Base-by-base conservation (phyloP, 2,329 filamentous ascomycete genomes). In the Scopulariopsis brevicaulis region DNA sequence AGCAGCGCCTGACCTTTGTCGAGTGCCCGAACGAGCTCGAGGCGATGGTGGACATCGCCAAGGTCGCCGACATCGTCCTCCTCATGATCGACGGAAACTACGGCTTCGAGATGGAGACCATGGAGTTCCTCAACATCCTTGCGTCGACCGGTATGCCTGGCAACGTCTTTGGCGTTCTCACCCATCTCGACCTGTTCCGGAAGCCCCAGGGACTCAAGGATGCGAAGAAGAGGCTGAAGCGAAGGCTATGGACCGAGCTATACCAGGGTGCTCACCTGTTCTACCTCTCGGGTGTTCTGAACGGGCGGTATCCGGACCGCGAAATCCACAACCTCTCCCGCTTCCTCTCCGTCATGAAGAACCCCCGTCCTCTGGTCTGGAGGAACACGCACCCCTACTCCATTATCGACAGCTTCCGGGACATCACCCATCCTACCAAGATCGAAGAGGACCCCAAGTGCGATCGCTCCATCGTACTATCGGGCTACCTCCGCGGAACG, bases 41-140 rank as follows among this genome's bases (percentile, higher is more conserved):
- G 62, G 88, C 89, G 63, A 96, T 97, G 90, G 92, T 99, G 63
- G 94, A 99, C 71, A 82, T 96, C 59, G 90, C 94, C 60, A 99
- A 99, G 73, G 89, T 99, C 51, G 94, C 95, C 20, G 94, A 99
- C 70, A 96, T 99, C 66, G 90, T 97, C 6, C 79, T 99, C 55
- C 81, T 99, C 59, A 94, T 99, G 89, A 99, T 99, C 65, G 94
- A 99, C 69, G 95, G 94, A 58, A 97, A 97, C 73, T 99, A 89
- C 67, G 95, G 94, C 15, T 99, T 99, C 68, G 94, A 99, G 74
- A 99, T 99, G 94, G 94, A 99, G 79, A 99, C 94, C 0, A 99
- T 99, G 94, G 94, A 99, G 73, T 99, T 99, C 61, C 76, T 99
- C 67, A 97, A 96, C 65, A 86, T 96, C 20, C 77, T 99, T 55